phyloP scores from a whole-genome alignment of 495 filamentous ascomycete species.

The Penicillium robsamsonii region DNA sequence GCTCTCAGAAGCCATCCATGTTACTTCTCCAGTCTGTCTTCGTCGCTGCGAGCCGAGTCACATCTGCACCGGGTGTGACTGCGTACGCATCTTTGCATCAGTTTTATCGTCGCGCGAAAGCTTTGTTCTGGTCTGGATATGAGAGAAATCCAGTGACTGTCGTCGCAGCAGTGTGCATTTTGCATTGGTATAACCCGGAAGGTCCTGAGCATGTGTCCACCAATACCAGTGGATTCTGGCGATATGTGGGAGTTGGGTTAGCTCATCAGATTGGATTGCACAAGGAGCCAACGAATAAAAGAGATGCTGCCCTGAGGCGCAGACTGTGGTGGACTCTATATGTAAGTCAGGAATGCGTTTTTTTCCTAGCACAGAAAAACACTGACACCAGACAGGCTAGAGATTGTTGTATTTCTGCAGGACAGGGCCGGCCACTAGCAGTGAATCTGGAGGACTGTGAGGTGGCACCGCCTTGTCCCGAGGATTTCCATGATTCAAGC shows the following conservation, averaged over 20 bases:
- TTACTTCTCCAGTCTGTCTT: conserved; percentile 27
- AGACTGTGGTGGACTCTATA: conserved; percentile 32
- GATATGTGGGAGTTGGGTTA: conserved; percentile 27
- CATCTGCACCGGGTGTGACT: conserved; percentile 23
- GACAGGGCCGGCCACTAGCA: conserved; percentile 27
- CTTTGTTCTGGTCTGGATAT: conserved; percentile 28
- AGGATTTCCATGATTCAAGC: conserved; percentile 24
- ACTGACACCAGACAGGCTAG: conserved; percentile 20
- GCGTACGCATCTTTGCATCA: conserved; percentile 26
- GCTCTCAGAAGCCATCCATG: conserved; percentile 20
- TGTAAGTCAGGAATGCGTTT: conserved; percentile 11
- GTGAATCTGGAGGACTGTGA: conserved; percentile 26
- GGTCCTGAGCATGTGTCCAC: conserved; percentile 28
- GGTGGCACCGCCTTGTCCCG: conserved; percentile 17
- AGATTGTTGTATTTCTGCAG: conserved; percentile 30
- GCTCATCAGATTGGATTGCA: conserved; percentile 31
- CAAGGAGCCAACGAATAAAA: conserved; percentile 20
- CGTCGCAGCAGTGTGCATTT: conserved; percentile 26
- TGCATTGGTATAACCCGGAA: conserved; percentile 31
- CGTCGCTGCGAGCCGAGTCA: conserved; percentile 27
- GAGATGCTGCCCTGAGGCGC: conserved; percentile 20
- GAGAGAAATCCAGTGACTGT: conserved; percentile 29
- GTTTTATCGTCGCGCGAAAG: conserved; percentile 29
- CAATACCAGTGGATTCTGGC: conserved; percentile 30
- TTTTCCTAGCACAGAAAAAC: no score